Evolutionary conservation across 73 alveolate species (phyloP).

Genomic region (Blepharisma stoltei): DNA sequence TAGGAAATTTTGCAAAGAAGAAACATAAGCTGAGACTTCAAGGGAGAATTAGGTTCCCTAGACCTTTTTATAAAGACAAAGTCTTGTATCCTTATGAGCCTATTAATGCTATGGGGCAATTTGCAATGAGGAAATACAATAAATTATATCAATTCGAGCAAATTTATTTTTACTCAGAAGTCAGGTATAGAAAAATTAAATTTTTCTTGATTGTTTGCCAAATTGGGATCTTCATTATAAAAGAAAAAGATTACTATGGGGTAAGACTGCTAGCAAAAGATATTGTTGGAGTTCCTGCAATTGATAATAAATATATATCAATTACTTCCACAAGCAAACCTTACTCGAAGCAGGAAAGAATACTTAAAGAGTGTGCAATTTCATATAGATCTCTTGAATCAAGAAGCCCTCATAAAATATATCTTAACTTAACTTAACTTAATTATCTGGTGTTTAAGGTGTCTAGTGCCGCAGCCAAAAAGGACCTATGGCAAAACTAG

Average conservation of each 20-base stretch:
- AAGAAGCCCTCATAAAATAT: no score
- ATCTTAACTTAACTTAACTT: no score
- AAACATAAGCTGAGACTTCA: background rate
- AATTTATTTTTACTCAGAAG: background rate
- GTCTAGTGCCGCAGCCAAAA: no score
- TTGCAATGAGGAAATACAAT: background rate
- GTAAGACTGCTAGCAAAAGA: background rate
- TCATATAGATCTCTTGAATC: no score
- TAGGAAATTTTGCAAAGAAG: conserved; percentile 20
- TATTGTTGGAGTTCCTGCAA: background rate
- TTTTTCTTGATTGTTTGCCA: background rate
- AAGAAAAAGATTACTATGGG: background rate
- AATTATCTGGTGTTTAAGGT: no score
- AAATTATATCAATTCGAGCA: background rate
- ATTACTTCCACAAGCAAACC: background rate
- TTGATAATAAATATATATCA: background rate
- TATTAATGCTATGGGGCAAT: conserved; percentile 1
- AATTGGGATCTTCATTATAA: background rate
- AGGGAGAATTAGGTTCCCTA: conserved; percentile 22
- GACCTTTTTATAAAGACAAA: background rate
- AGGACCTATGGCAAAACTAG: no score
- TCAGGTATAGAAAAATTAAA: background rate
- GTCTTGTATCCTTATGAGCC: conserved; percentile 16
- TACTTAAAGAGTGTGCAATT: no score
- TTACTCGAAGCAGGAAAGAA: no score